Evolutionary conservation across 2,329 filamentous ascomycete genomes (phyloP), one percentile per base, ranked within the genome.

Genomic region (Arthrinium phaeospermum): DNA sequence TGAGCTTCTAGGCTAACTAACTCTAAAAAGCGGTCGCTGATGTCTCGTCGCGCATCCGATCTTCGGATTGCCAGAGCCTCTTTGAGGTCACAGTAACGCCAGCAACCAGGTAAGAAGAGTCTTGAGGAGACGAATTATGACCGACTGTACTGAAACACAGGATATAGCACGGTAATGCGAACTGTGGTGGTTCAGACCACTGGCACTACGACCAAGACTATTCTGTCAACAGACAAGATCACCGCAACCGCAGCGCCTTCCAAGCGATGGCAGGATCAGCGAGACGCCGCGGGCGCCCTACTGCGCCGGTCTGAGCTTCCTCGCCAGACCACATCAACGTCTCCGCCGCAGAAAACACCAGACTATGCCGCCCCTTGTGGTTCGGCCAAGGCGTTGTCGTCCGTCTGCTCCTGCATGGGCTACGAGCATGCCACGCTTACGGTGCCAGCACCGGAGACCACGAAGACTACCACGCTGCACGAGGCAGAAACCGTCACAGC

Each of bases 381-480:
- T 37, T 75, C 75, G 1, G 68, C 70, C 3, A 67, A 70, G 12
- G 76, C 75, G 13, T 74, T 75, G 44, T 73, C 74, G 37, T 76
- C 75, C 37, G 76, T 76, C 10, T 77, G 75, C 67, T 75, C 75
- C 2, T 77, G 75, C 57, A 67, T 76, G 57, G 75, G 75, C 7
- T 51, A 74, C 22, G 68, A 72, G 37, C 70, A 72, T 1, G 61
- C 64, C n/a, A 76, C 75, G 2, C 49, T 70, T 30, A 76, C 73
- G 1, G 73, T 49, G 13, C 47, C 72, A 19, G 73, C 73, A 37
- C 71, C 73, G 44, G 74, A 27, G 14, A 70, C 67, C 2, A 76
- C 76, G 8, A 69, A 67, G 67, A 67, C 71, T 7, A 37, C 73
- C 67, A 71, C 57, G 6, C 67, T 71, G 13, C 37, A 61, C 5